These are phyloP conservation scores for Colletotrichum chrysophilum DNA, from an alignment of 2,329 filamentous ascomycete species.

Conservation along the genomic window DNA sequence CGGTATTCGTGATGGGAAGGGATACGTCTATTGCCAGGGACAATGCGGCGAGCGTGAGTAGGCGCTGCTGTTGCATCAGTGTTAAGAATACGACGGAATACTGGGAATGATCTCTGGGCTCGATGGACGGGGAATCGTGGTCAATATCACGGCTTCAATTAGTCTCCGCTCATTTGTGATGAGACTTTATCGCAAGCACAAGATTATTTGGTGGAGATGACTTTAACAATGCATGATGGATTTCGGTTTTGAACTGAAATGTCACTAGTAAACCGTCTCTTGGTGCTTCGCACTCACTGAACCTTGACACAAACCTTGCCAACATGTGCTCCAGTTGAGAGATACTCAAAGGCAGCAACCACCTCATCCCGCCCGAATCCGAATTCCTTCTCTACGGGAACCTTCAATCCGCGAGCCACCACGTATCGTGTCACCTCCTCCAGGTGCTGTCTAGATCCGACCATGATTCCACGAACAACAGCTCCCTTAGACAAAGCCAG, in stretches of 20 bases:
- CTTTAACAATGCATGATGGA: neutral
- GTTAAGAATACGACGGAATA: fast-evolving
- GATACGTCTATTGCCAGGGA: neutral
- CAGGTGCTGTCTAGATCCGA: conserved; percentile 38
- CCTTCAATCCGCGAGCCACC: conserved; percentile 24
- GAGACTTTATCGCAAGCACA: neutral
- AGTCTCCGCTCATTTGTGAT: fast-evolving
- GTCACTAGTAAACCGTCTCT: neutral
- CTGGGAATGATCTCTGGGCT: fast-evolving
- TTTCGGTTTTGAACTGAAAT: neutral
- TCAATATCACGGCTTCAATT: neutral
- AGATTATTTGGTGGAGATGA: fast-evolving
- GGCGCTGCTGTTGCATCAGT: neutral
- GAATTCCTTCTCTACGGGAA: conserved; percentile 40
- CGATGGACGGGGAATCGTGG: neutral
- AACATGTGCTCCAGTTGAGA: conserved; percentile 30
- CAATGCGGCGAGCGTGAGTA: neutral
- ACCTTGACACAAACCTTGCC: conserved; percentile 39
- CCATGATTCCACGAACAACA: conserved; percentile 38
- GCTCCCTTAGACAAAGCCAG: conserved; percentile 32
- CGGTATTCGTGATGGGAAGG: neutral
- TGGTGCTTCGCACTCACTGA: neutral
- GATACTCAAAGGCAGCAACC: neutral
- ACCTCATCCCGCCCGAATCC: conserved; percentile 33
- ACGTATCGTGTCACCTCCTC: conserved; percentile 38